These are phyloP conservation scores for Sistotremastrum suecicum DNA, from an alignment of 768 basidiomycete genomes.

Conservation along the genomic window DNA sequence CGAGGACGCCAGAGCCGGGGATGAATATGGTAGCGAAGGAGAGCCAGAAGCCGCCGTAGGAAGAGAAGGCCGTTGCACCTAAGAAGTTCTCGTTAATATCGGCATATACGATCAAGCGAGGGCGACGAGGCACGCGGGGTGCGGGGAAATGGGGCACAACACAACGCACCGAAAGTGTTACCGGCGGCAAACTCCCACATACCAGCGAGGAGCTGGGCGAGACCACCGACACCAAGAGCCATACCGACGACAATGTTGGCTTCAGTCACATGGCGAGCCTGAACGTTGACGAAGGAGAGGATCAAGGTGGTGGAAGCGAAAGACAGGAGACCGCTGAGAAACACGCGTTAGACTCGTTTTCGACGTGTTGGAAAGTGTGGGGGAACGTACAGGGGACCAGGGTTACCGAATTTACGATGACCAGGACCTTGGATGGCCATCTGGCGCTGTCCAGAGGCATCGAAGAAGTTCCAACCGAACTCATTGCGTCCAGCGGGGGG, in stretches of 20 bases:
- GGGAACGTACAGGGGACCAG: conserved; percentile 35
- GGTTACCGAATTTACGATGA: conserved; percentile 38
- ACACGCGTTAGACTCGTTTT: not conserved
- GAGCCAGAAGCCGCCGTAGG: conserved; percentile 83
- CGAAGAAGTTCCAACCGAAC: too few relatives aligned
- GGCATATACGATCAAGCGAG: too few relatives aligned
- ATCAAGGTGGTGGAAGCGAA: conserved; percentile 79
- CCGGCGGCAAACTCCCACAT: conserved; percentile 70
- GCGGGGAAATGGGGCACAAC: not conserved
- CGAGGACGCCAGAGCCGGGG: conserved; percentile 47
- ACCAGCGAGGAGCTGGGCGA: conserved; percentile 75
- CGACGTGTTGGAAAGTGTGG: not conserved
- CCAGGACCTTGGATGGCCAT: conserved; percentile 6
- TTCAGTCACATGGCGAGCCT: conserved; percentile 32
- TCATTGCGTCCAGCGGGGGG: too few relatives aligned
- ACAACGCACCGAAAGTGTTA: conserved; percentile 46
- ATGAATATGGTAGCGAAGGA: conserved; percentile 64
- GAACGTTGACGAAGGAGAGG: conserved; percentile 58
- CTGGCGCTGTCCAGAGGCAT: too few relatives aligned
- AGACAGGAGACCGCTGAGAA: conserved; percentile 54
- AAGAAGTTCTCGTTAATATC: too few relatives aligned
- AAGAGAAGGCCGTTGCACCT: conserved; percentile 45
- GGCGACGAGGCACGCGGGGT: too few relatives aligned
- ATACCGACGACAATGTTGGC: conserved; percentile 76
- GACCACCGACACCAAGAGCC: conserved; percentile 75